Percentiles rank a stretch among this genome's conserved stretches.
phyloP scores from a whole-genome alignment of 2,329 filamentous ascomycete genomes.

The Alternaria dauci region DNA sequence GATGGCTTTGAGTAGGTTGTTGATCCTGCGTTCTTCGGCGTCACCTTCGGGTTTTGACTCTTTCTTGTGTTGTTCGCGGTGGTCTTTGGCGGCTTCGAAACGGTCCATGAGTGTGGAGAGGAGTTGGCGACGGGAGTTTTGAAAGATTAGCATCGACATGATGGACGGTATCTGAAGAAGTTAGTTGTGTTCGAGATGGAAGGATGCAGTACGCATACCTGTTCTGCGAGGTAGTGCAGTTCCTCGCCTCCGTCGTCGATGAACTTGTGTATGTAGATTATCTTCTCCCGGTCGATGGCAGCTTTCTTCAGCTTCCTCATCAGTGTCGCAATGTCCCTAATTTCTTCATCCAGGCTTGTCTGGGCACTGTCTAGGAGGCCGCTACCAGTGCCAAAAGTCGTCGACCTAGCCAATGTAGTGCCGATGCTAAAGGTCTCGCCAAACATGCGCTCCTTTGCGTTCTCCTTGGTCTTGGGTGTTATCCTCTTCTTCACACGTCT shows the following conservation, averaged over 20 bases:
- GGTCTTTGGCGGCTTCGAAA: conserved; percentile 63
- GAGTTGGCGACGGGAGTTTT: conserved; percentile 81
- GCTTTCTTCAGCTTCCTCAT: conserved; percentile 72
- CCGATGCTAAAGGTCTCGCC: conserved; percentile 51
- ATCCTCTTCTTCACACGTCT: conserved; percentile 72
- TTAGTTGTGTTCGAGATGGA: conserved; percentile 21
- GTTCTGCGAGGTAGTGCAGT: conserved; percentile 74
- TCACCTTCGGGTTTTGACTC: conserved; percentile 56
- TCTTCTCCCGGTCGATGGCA: conserved; percentile 89
- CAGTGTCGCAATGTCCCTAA: conserved; percentile 72
- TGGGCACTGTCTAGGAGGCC: conserved; percentile 34
- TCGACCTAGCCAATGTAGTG: conserved; percentile 45
- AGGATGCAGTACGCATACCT: conserved; percentile 49
- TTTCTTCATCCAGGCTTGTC: conserved; percentile 60
- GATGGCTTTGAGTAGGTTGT: conserved; percentile 77
- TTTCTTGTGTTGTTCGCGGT: conserved; percentile 58
- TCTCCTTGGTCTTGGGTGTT: conserved; percentile 45
- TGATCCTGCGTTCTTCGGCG: conserved; percentile 62
- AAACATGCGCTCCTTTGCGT: conserved; percentile 44
- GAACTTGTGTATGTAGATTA: conserved; percentile 83
- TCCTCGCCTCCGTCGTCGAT: conserved; percentile 76
- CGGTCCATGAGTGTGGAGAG: conserved; percentile 70
- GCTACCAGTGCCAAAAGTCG: conserved; percentile 57
- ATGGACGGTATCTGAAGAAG: conserved; percentile 42
- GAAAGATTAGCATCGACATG: conserved; percentile 82